Evolutionary conservation across 352 stramenopile genomes (phyloP), one percentile per base, ranked within the genome.

Genomic region (Hyphochytrium catenoides): DNA sequence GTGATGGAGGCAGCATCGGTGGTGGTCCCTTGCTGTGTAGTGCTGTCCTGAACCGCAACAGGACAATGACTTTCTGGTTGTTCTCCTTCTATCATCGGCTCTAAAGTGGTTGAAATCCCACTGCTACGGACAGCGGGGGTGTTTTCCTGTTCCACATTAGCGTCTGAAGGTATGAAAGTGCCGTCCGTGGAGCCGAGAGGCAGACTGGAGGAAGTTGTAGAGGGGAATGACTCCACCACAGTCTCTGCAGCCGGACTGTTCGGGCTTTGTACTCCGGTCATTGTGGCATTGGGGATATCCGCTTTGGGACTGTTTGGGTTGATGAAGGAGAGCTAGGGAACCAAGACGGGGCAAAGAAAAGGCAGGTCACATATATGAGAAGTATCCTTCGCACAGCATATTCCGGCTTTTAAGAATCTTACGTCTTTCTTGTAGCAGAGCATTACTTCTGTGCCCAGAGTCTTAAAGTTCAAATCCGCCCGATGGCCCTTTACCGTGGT

Each of bases 381-480:
- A n/a, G n/a, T n/a, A n/a, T n/a, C n/a, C n/a, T n/a, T n/a, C n/a
- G n/a, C n/a, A n/a, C n/a, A n/a, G n/a, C n/a, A n/a, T n/a, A n/a
- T n/a, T n/a, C n/a, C n/a, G n/a, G n/a, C n/a, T n/a, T n/a, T n/a
- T n/a, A n/a, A n/a, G n/a, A n/a, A n/a, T n/a, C 47, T 14, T 41
- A 77, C 64, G 48, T 66, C 60, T 33, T 77, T 79, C 43, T 73
- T 76, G 56, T 84, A 84, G 35, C 59, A 64, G 3, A 84, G 36
- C 24, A 52, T 69, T 3, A 84, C 54, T 46, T 84, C 69, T 18
- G 62, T 73, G 11, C 64, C 64, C 1, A 62, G 59, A 26, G 67
- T 71, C 26, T 53, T 75, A 19, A 59, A 53, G 37, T 77, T 77
- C 9, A 79, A 41, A 35, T 84, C 67, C 12, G 65, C 65, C 19